Percentiles rank a stretch among this genome's conserved stretches.
Conservation (phyloP, 2,329 filamentous ascomycete genomes). For the Macrophomina phaseolina region DNA sequence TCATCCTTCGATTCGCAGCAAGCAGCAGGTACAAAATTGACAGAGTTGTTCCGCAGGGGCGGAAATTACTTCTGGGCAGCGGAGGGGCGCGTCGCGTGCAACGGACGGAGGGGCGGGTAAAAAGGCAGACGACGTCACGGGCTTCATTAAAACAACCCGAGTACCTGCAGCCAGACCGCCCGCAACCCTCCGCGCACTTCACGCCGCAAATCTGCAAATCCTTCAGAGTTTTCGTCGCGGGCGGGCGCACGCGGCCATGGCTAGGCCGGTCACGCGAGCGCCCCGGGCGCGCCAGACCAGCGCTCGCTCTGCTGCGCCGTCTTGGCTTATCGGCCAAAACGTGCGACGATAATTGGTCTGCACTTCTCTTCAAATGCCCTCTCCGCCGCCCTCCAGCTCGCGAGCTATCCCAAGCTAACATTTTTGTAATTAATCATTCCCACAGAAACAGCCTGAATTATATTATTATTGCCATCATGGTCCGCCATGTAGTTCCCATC, state of each 20-base stretch:
- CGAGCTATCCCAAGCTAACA: conserved; percentile 6
- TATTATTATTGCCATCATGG: conserved; percentile 27
- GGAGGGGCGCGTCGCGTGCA: conserved; percentile 12
- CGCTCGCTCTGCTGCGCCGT: conserved; percentile 4
- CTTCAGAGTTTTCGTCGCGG: conserved; percentile 24
- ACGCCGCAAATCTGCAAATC: conserved; percentile 25
- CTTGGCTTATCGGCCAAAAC: conserved; percentile 20
- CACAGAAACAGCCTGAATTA: background rate
- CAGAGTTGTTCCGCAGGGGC: conserved; percentile 18
- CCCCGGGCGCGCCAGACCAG: conserved; percentile 9
- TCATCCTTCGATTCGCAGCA: conserved; percentile 20
- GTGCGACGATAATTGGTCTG: conserved; percentile 14
- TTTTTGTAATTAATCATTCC: conserved; percentile 4
- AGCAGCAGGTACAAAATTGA: conserved; percentile 17
- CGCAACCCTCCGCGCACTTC: conserved; percentile 9
- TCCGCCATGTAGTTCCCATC: conserved; percentile 28
- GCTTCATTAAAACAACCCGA: conserved; percentile 23
- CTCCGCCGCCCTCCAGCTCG: conserved; percentile 17
- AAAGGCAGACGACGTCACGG: conserved; percentile 22
- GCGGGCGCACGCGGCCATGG: conserved; percentile 21
- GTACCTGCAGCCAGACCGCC: conserved; percentile 11
- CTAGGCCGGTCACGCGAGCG: conserved; percentile 21
- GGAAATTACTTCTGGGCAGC: conserved; percentile 17
- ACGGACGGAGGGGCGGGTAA: conserved; percentile 12
- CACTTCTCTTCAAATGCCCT: conserved; percentile 24